Evolutionary conservation across 1,139 yeast species (phyloP).

Genomic region (Saccharomyces hybrid): DNA sequence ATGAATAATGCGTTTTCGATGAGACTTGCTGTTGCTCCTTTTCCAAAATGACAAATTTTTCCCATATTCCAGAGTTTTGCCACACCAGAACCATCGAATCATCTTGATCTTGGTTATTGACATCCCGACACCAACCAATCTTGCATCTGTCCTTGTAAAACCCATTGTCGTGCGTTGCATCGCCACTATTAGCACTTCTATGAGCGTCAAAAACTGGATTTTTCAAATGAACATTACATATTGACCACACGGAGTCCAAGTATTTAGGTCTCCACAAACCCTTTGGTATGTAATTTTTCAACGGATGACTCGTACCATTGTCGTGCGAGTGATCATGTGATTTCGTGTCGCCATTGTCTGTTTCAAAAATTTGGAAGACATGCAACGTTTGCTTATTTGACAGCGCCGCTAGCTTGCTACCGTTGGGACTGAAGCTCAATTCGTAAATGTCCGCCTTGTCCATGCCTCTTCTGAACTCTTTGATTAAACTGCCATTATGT

Average conservation of each 20-base stretch:
- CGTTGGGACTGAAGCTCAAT: constrained; percentile 75
- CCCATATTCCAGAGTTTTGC: constrained; percentile 73
- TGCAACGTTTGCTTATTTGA: constrained; percentile 88
- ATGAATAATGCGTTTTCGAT: constrained; percentile 6
- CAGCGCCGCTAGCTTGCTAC: constrained; percentile 68
- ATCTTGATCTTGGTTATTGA: constrained; percentile 26
- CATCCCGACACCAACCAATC: constrained; percentile 29
- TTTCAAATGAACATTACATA: constrained; percentile 67
- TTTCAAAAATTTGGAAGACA: constrained; percentile 49
- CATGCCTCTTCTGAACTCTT: constrained; percentile 81
- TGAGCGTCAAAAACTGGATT: constrained; percentile 16
- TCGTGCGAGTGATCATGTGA: background rate
- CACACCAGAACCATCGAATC: constrained; percentile 72
- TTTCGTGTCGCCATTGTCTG: constrained; percentile 6
- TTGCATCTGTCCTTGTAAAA: constrained; percentile 26
- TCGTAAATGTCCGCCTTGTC: constrained; percentile 77
- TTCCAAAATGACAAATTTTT: constrained; percentile 66
- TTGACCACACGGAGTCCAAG: constrained; percentile 84
- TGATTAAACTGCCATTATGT: constrained; percentile 59
- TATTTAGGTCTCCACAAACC: constrained; percentile 53
- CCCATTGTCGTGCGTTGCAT: constrained; percentile 8
- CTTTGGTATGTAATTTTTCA: constrained; percentile 54
- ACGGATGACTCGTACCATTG: constrained; percentile 40
- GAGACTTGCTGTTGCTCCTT: constrained; percentile 7
- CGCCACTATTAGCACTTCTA: constrained; percentile 14